Base-by-base conservation (phyloP, 371 early-diverging fungal species). In the Dichotomocladium elegans region DNA sequence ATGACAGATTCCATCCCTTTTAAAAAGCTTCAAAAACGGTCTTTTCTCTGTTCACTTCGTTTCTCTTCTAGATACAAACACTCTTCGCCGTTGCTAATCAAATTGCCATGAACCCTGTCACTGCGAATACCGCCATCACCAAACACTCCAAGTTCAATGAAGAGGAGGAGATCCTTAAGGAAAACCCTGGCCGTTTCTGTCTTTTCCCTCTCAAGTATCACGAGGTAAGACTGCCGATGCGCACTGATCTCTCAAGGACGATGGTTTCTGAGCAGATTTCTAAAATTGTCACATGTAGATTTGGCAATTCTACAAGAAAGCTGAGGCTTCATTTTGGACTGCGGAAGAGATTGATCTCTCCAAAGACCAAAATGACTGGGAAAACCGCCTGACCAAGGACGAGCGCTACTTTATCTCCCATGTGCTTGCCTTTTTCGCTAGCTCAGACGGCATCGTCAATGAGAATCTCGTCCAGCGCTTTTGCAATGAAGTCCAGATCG, bases 281-380 rank as follows among this genome's bases (percentile, higher is more conserved):
- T 31, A 17, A 49, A 34, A 10, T 14, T 14, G 14, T 25, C 43
- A 5, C 4, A 46, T 52, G 5, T 60, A 87, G 87, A 90, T 98
- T 60, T 99, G 99, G 99, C 86, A 93, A 56, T 89, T 98, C 85
- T 99, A 99, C 87, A 99, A 99, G 73, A 98, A 99, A 77, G 99
- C 99, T 55, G 98, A 95, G 64, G 97, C 98, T 6, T 91, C 92
- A 15, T 99, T 99, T 87, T 99, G 99, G 99, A 99, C 98, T 2
- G 99, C 91, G 24, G 99, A 99, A 72, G 99, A 99, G 63, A 98
- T 98, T 47, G 99, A 99, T 70, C 86, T 99, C 30, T 87, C 92
- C 56, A 94, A 93, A 70, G 99, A 99, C 77, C 82, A 80, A 62
- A 57, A 73, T 53, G 95, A 99, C 74, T 99, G 99, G 99, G 94